Evolutionary conservation across 2,329 filamentous ascomycete genomes (phyloP).

Genomic region (Penicillium sp.): DNA sequence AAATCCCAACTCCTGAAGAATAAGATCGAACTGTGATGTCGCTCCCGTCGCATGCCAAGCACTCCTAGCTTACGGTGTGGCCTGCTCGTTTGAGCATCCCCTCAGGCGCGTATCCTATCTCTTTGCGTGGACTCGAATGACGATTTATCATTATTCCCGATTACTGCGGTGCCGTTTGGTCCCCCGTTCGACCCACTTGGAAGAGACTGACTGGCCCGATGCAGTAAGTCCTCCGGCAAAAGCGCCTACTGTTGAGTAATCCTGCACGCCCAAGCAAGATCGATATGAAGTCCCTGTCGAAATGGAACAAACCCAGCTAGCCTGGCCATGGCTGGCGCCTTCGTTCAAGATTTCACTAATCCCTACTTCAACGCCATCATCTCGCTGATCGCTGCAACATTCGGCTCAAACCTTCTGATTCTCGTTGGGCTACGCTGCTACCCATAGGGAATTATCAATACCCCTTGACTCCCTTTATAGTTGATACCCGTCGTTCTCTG

Average conservation of each 20-base stretch:
- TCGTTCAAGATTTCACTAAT: neutral
- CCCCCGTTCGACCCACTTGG: slow-evolving; percentile 1
- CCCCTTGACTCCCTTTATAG: neutral
- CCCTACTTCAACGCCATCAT: neutral
- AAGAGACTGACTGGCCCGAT: slow-evolving; percentile 11
- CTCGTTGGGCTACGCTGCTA: no score
- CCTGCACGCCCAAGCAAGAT: neutral
- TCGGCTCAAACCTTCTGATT: neutral
- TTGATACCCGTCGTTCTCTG: neutral
- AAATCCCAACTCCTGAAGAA: no score
- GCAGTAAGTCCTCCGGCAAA: slow-evolving; percentile 11
- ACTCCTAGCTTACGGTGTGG: neutral
- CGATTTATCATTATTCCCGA: neutral
- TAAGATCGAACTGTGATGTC: no score
- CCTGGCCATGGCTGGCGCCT: neutral
- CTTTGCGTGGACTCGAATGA: neutral
- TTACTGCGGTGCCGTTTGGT: no score
- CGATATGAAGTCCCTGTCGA: neutral
- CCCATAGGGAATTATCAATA: neutral
- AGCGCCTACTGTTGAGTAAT: slow-evolving; percentile 10
- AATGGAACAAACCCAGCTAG: slow-evolving; percentile 4
- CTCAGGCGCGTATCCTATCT: neutral
- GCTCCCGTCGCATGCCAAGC: no score
- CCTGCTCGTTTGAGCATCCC: neutral
- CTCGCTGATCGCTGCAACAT: neutral